Percentiles rank a stretch among this genome's conserved stretches.
Conservation (phyloP, 805 yeast species). For the Saturnispora kantuleensis region DNA sequence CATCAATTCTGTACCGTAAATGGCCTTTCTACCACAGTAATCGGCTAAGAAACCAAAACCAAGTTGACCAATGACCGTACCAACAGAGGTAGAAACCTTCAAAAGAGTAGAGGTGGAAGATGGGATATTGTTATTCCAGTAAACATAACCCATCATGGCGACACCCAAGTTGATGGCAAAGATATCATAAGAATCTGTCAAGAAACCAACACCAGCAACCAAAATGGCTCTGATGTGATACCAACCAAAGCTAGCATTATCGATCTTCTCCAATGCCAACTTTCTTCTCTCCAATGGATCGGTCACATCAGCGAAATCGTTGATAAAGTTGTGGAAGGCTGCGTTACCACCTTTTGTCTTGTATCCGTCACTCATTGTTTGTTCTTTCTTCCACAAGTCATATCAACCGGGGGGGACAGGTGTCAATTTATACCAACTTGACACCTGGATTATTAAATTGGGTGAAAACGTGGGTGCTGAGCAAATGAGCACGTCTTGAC, state of each 20-base stretch:
- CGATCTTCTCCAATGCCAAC: slow-evolving; percentile 75
- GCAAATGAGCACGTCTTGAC: neutral
- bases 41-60: slow-evolving; percentile 81
- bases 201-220: slow-evolving; percentile 90
- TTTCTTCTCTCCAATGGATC: slow-evolving; percentile 85
- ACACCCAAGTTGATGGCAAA: slow-evolving; percentile 81
- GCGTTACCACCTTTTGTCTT: slow-evolving; percentile 67
- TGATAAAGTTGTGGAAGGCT: slow-evolving; percentile 75
- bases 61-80: slow-evolving; percentile 87
- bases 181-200: slow-evolving; percentile 88
- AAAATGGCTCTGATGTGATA: slow-evolving; percentile 71
- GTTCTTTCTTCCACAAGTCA: neutral
- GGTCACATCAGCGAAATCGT: slow-evolving; percentile 70
- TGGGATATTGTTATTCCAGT: slow-evolving; percentile 56
- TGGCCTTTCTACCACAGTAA: slow-evolving; percentile 71
- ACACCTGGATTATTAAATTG: neutral
- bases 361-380: slow-evolving; percentile 3
- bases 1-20: slow-evolving; percentile 81
- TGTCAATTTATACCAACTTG: no score
- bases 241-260: slow-evolving; percentile 72
- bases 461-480: neutral
- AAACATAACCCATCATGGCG: slow-evolving; percentile 69
- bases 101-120: slow-evolving; percentile 63
- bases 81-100: slow-evolving; percentile 86
- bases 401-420: no score